A percentile compares a stretch with the other conserved stretches of the same genome.
Evolutionary conservation across 768 basidiomycete genomes (phyloP).

Genomic region (Fomitopsis serialis): DNA sequence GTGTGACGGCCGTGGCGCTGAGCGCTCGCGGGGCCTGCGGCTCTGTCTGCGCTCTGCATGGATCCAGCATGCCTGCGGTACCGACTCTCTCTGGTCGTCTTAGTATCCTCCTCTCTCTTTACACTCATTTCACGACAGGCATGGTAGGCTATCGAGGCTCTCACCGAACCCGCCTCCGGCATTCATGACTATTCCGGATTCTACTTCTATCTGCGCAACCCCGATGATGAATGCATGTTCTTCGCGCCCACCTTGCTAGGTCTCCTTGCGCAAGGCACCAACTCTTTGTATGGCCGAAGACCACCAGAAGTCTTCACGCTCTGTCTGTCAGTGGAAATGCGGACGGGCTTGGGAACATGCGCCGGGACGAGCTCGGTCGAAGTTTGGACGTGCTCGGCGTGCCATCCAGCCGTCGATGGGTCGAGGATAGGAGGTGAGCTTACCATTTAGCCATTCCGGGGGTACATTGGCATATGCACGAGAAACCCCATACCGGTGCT

Average conservation of each 20-base stretch:
- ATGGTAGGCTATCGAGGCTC: background rate
- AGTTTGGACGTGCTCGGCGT: constrained; percentile 73
- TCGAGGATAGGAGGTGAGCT: constrained; percentile 71
- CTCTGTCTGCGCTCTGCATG: no score
- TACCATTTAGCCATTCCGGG: background rate
- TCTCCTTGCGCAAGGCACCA: constrained; percentile 24
- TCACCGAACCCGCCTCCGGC: background rate
- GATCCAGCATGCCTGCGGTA: no score
- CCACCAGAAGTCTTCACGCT: constrained; percentile 37
- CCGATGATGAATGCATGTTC: constrained; percentile 94
- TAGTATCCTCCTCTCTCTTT: background rate
- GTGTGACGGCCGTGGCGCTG: no score
- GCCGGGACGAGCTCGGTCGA: constrained; percentile 51
- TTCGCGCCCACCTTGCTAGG: constrained; percentile 80
- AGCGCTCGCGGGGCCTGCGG: no score
- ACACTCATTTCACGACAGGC: background rate
- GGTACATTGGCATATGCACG: no score
- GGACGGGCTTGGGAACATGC: constrained; percentile 61
- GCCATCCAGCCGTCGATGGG: constrained; percentile 42
- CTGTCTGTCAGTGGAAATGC: constrained; percentile 80
- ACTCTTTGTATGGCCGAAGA: background rate
- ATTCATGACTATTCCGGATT: constrained; percentile 23
- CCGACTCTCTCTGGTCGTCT: background rate
- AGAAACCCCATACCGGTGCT: no score
- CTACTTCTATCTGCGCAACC: constrained; percentile 86